Evolutionary conservation across 208 protist genomes (phyloP).

Genomic region (Trypanosoma boissoni): DNA sequence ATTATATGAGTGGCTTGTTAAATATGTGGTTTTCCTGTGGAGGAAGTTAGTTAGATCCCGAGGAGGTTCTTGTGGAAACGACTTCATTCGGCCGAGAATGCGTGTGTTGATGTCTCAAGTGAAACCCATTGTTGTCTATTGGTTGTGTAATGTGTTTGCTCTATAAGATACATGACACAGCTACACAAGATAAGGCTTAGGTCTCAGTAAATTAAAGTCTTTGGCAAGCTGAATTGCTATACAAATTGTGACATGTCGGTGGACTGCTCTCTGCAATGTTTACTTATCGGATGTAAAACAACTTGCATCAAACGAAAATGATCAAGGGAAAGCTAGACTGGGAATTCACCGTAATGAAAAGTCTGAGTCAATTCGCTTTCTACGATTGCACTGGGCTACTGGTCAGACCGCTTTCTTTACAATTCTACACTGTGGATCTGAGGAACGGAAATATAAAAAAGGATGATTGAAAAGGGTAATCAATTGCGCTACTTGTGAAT

Average conservation of each 20-base stretch:
- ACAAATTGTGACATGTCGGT: no score
- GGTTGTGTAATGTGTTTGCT: constrained; percentile 87
- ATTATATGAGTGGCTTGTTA: constrained; percentile 91
- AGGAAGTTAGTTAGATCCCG: constrained; percentile 46
- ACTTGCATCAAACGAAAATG: constrained; percentile 36
- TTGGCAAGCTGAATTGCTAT: constrained; percentile 42
- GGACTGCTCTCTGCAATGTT: constrained; percentile 68
- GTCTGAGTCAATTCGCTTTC: no score
- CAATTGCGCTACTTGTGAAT: constrained; percentile 78
- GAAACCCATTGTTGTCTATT: constrained; percentile 51
- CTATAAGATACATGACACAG: constrained; percentile 81
- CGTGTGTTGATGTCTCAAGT: constrained; percentile 59
- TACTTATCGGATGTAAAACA: constrained; percentile 54
- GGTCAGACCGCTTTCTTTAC: no score
- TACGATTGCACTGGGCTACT: no score
- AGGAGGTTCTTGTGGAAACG: constrained; percentile 56
- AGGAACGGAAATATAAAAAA: constrained; percentile 5
- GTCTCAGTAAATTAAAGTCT: constrained; percentile 47
- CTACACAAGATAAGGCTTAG: constrained; percentile 45
- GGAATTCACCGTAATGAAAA: constrained; percentile 94
- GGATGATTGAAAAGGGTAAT: constrained; percentile 12
- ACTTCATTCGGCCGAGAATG: constrained; percentile 86
- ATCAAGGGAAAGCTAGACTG: constrained; percentile 77
- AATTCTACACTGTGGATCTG: no score
- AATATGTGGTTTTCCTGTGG: constrained; percentile 88